Evolutionary conservation across 208 protist species (phyloP).

Genomic region (Leishmania braziliensis): DNA sequence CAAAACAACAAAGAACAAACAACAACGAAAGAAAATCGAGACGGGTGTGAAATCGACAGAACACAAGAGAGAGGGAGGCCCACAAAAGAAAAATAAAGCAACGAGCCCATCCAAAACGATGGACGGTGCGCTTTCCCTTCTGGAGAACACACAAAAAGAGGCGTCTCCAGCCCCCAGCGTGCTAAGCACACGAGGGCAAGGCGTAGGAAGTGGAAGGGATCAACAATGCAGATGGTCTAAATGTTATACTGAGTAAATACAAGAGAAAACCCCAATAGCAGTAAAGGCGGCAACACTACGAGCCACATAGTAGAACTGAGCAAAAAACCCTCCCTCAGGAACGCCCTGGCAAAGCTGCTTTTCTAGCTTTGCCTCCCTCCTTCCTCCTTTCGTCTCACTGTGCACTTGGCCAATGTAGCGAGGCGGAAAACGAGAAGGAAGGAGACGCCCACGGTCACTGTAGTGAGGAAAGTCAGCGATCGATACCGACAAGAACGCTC

Average conservation of each 20-base stretch:
- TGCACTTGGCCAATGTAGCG: conserved; percentile 54
- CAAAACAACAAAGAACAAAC: background rate
- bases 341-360: background rate
- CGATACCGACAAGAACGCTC: background rate
- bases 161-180: background rate
- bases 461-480: background rate
- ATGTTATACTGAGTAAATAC: background rate
- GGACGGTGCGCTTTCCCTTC: background rate
- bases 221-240: background rate
- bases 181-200: background rate
- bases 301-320: background rate
- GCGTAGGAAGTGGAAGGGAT: background rate
- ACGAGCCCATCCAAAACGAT: background rate
- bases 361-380: background rate
- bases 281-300: background rate
- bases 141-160: background rate
- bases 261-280: background rate
- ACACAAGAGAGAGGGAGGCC: no score
- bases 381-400: conserved; percentile 43
- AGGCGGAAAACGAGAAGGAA: background rate
- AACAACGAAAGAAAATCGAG: background rate
- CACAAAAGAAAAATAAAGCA: background rate
- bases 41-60: no score
- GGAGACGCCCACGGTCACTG: background rate
- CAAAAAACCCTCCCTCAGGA: background rate